Base-by-base conservation (phyloP, 2,329 filamentous ascomycete genomes). In the Aureobasidium namibiae region DNA sequence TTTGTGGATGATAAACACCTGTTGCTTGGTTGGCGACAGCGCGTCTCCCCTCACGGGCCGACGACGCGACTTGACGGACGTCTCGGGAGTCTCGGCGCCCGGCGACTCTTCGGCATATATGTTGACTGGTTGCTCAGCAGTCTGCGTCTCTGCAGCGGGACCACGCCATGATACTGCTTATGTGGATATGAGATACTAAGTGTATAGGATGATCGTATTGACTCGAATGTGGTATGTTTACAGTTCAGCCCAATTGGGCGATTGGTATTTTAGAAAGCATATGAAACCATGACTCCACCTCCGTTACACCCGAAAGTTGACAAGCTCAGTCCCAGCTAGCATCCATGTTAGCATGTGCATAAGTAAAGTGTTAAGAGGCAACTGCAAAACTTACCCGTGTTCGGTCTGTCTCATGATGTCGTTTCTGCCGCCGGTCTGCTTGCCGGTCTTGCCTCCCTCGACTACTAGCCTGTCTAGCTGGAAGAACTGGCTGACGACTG, bases 401-500 rank as follows among this genome's bases (percentile, higher is more conserved):
- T 92, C 87, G 75, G 90, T 92, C 74, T 91, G 86, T 70, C 90
- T 81, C 57, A 86, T 76, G 62, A 92, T 85, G 45, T 80, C 84
- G 49, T 83, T 86, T 61, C 82, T 78, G n/a, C 79, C 72, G 3
- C 86, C 86, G 34, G 77, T 83, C 70, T 92, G 83, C 74, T 88
- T 90, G 65, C 88, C 88, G 67, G 87, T 84, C 73, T 90, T 87
- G 61, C 89, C 87, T 18, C 89, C 89, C 75, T 99, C 94, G 0
- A 99, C 89, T 14, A 99, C 94, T 74, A 99, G 81, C 69, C 85
- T 82, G 70, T 97, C 92, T 63, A 95, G 74, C 75, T 96, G 89
- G 77, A 90, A 97, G 76, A 97, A 97, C 72, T 95, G 89, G 71
- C 91, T 95, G 69, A 99, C 84, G 53, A 94, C 82, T 11, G 92